These are phyloP conservation scores for Alternaria ethzedia DNA, from an alignment of 2,329 filamentous ascomycete species.

Conservation along the genomic window DNA sequence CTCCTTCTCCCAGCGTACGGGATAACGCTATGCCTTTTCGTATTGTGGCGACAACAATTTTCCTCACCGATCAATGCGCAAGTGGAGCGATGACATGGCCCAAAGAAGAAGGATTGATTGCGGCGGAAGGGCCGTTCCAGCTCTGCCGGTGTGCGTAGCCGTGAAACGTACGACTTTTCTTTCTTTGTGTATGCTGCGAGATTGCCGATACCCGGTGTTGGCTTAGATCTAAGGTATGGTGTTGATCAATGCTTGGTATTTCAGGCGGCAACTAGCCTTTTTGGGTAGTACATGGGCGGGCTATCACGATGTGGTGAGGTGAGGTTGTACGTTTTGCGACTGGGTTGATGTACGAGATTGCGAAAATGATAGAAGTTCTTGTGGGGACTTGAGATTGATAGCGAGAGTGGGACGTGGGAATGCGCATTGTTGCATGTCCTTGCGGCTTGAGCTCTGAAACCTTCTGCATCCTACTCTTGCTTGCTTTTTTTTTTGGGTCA, in stretches of 20 bases:
- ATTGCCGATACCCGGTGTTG: constrained; percentile 2
- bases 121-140: constrained; percentile 14
- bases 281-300: neutral
- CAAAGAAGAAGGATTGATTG: constrained; percentile 15
- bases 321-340: neutral
- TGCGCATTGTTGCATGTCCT: neutral
- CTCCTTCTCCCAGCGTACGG: neutral
- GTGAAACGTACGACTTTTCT: neutral
- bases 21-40: neutral
- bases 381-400: neutral
- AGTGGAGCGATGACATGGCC: neutral
- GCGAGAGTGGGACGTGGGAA: neutral
- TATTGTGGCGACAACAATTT: neutral
- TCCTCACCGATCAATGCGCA: neutral
- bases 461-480: neutral
- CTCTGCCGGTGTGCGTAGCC: neutral
- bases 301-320: neutral
- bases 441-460: too few relatives aligned
- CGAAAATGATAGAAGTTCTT: neutral
- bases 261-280: neutral
- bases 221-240: neutral
- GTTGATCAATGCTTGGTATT: neutral
- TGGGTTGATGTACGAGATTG: neutral
- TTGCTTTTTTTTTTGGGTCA: neutral
- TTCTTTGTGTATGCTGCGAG: neutral